Base-by-base conservation (phyloP, 768 basidiomycete species). In the Lactarius evosmus region DNA sequence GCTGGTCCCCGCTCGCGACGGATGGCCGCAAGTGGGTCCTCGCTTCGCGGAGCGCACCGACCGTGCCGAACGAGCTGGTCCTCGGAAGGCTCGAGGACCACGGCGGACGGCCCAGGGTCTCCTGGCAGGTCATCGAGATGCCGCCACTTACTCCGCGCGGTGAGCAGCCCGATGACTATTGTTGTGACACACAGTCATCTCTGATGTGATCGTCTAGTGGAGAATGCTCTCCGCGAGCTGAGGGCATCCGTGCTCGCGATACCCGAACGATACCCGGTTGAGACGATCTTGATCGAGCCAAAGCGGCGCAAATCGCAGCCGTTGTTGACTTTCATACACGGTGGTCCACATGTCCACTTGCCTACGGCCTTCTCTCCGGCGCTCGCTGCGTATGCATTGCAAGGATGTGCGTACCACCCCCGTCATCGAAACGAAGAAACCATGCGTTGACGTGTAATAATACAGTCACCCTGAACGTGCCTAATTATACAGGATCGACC, bases 401-500 rank as follows among this genome's bases (percentile, higher is more conserved):
- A 67, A 38, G 72, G 72, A 46, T 73, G 72, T 74, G 69, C 40
- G 66, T 22, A 16, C 34, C 54, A 27, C 62, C n/a, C 38, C 29
- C 46, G 9, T 49, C 50, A 16, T 36, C 30, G 19, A 49, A 49
- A 25, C 12, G 25, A 49, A 16, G 40, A 40, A 40, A 19, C 19
- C 22, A 16, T 5, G n/a, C 41, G 7, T 38, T 52, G 12, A 61
- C 8, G 27, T 27, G 16, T n/a, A 19, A n/a, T 2, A 63, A 38
- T 11, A 57, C 64, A 66, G 74, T 69, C 58, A 67, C 66, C 2
- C 34, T 75, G 41, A 71, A 69, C 17, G 14, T 71, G 14, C 70
- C 74, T 25, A 76, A 76, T 59, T 77, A 77, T 61, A 71, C 73
- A 0, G 76, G 76, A 9, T 74, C 73, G 1, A 66, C 70, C 12